Percentiles rank a stretch among this genome's conserved stretches.
Conservation (phyloP, 208 protist species). For the Acanthamoeba triangularis region DNA sequence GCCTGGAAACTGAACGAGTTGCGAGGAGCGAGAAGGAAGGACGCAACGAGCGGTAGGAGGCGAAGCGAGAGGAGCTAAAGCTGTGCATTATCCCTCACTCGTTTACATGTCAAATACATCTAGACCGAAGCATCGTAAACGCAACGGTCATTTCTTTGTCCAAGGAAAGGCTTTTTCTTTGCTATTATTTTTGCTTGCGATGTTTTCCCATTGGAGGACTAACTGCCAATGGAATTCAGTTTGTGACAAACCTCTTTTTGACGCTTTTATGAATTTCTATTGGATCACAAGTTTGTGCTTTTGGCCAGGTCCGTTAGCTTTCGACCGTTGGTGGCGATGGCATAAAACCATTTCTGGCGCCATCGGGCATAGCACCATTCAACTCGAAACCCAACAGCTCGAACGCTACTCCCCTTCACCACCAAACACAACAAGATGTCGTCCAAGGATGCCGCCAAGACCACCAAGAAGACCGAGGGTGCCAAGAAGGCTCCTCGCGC, state of each 20-base stretch:
- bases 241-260: background rate
- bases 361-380: background rate
- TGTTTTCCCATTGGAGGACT: background rate
- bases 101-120: background rate
- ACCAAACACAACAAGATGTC: constrained; percentile 13
- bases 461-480: background rate
- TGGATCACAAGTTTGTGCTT: background rate
- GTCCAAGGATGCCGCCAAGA: background rate
- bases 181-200: background rate
- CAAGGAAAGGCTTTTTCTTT: background rate
- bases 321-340: background rate
- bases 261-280: background rate
- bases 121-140: background rate
- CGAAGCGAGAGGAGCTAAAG: background rate
- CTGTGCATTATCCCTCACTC: background rate
- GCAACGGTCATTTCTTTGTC: background rate
- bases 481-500: constrained; percentile 19
- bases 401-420: background rate
- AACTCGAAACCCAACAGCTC: background rate
- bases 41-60: too few relatives aligned
- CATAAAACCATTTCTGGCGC: background rate
- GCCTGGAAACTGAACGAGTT: too few relatives aligned
- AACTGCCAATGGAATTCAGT: background rate
- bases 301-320: background rate
- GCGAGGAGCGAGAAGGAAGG: background rate